Evolutionary conservation across 345 rosid species (phyloP), one percentile per base, ranked within the genome.

Genomic region (Camelina hispida): DNA sequence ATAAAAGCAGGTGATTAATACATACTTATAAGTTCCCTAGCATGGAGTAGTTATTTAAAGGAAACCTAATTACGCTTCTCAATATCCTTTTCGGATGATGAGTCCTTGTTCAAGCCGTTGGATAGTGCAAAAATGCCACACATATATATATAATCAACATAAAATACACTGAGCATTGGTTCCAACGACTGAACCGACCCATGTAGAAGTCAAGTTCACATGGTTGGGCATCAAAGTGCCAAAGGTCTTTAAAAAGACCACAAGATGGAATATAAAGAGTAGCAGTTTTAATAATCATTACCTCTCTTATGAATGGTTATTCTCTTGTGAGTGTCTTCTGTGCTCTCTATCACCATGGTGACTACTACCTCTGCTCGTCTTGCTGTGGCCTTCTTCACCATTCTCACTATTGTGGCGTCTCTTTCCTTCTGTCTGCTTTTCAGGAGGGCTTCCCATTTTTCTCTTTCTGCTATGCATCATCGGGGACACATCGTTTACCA

Each of bases 371-470:
- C 75, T 69, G 66, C 75, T 64, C 42, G 35, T 20, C 54, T 77
- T 77, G 46, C 63, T 77, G 60, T 77, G 44, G 61, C 60, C 40
- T 37, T 76, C 80, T 37, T 77, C 80, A 54, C 75, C 71, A 38
- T 77, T 77, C 59, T 69, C 80, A 54, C 48, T 44, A 70, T 2
- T 63, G 76, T 77, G 74, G 46, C 71, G 66, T 47, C 75, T 54
- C 71, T 77, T 77, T 47, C 76, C 71, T 77, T 71, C 96, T 5
- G 74, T 47, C 66, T 82, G 93, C 72, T 84, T 80, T 30, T 87
- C 89, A 11, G 79, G 68, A n/a, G 89, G 84, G 82, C 90, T 92
- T 60, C 86, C 90, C 52, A 80, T 79, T 79, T 86, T 92, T 79
- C 90, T 85, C 79, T 92, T 92, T 30, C 89, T 81, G 62, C 77